A percentile compares a stretch with the other conserved stretches of the same genome.
Evolutionary conservation across 164 flowering plant genomes (phyloP).

Genomic region (Piper betle): DNA sequence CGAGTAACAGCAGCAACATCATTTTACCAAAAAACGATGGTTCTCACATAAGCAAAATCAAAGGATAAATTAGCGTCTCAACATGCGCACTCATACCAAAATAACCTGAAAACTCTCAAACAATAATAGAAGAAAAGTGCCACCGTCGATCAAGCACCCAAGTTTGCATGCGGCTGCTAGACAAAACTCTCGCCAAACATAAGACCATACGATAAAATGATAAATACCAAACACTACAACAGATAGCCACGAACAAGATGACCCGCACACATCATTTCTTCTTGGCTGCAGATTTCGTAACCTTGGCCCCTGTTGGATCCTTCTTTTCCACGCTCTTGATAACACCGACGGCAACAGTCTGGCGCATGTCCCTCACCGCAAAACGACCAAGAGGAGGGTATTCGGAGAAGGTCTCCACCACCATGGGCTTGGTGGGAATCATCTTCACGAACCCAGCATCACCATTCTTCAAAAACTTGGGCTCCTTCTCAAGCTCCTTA

Average conservation of each 20-base stretch:
- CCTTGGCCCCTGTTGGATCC: conserved; percentile 18
- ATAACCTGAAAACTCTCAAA: no score
- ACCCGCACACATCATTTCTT: conserved; percentile 10
- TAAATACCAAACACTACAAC: not conserved
- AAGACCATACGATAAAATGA: not conserved
- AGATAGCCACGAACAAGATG: not conserved
- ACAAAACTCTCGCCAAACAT: not conserved
- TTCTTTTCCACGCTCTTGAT: conserved; percentile 16
- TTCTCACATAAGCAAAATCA: no score
- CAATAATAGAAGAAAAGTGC: not conserved
- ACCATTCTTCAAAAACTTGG: conserved; percentile 16
- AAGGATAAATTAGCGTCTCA: no score
- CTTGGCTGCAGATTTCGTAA: conserved; percentile 17
- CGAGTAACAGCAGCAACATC: no score
- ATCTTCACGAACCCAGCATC: conserved; percentile 13
- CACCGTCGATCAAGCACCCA: conserved; percentile 16
- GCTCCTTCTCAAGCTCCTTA: conserved; percentile 19
- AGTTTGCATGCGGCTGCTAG: conserved; percentile 4
- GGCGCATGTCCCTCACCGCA: conserved; percentile 18
- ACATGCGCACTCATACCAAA: no score
- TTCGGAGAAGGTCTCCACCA: conserved; percentile 12
- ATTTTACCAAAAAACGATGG: no score
- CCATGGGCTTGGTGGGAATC: conserved; percentile 15
- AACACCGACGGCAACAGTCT: conserved; percentile 14
- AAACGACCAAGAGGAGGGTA: conserved; percentile 15